Evolutionary conservation across 441 rosid species (phyloP).

Genomic region (Populus trichocarpa): DNA sequence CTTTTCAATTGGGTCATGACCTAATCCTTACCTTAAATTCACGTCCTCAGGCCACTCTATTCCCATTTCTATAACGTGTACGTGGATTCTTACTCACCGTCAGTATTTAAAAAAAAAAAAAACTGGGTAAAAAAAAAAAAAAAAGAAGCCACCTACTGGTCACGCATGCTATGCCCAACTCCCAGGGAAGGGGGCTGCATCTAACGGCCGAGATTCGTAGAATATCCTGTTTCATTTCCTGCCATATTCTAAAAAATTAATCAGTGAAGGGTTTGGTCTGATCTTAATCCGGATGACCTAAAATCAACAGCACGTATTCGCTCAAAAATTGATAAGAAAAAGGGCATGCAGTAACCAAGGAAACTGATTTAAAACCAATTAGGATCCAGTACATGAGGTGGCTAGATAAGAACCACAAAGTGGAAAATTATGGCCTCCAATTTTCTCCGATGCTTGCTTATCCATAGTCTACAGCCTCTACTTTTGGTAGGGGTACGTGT

Average conservation of each 20-base stretch:
- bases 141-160: background rate
- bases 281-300: constrained; percentile 2
- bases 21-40: background rate
- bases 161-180: background rate
- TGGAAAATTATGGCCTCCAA: background rate
- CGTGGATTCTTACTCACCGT: background rate
- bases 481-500: background rate
- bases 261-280: background rate
- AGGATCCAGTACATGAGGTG: constrained; percentile 24
- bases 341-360: background rate
- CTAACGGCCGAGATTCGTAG: background rate
- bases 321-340: background rate
- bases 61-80: background rate
- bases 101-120: background rate
- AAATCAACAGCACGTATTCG: background rate
- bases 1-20: background rate
- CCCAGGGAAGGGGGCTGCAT: background rate
- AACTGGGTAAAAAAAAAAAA: no score
- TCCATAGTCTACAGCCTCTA: background rate
- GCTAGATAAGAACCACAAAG: constrained; percentile 38
- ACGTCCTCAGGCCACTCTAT: no score
- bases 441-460: constrained; percentile 10
- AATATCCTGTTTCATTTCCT: constrained; percentile 7
- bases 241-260: background rate
- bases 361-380: background rate